These are phyloP conservation scores for Ogataea philodendri DNA, from an alignment of 805 yeast genomes.

Conservation along the genomic window DNA sequence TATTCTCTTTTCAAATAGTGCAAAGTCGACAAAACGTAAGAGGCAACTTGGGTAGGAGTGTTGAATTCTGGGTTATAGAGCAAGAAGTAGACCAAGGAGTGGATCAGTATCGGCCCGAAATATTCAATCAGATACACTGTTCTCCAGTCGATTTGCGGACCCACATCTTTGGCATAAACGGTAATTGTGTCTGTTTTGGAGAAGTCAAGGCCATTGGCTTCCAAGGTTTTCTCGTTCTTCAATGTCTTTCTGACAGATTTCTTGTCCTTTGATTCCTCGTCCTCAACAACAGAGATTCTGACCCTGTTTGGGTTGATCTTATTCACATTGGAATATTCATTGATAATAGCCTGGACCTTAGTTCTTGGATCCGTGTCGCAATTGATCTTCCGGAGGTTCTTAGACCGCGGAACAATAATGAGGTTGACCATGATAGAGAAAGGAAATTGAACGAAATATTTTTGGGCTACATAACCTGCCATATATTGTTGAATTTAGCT, in stretches of 20 bases:
- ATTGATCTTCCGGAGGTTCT: conserved; percentile 48
- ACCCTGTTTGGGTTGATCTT: conserved; percentile 47
- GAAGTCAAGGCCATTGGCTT: conserved; percentile 42
- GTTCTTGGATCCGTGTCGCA: conserved; percentile 39
- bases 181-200: conserved; percentile 35
- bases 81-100: conserved; percentile 59
- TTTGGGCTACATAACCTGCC: conserved; percentile 17
- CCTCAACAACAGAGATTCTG: conserved; percentile 46
- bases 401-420: conserved; percentile 60
- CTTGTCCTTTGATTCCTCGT: conserved; percentile 29
- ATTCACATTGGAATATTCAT: conserved; percentile 42
- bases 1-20: conserved; percentile 88
- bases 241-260: conserved; percentile 43
- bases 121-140: conserved; percentile 88
- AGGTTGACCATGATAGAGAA: conserved; percentile 41
- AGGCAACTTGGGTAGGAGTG: conserved; percentile 51
- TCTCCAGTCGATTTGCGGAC: conserved; percentile 91
- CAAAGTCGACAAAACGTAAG: conserved; percentile 55
- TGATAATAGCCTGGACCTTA: conserved; percentile 35
- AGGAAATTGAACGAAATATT: conserved; percentile 3
- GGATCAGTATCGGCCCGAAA: conserved; percentile 83
- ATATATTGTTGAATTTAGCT: conserved; percentile 1
- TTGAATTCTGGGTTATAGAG: conserved; percentile 39
- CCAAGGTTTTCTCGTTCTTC: conserved; percentile 43
- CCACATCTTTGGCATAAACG: conserved; percentile 79